A percentile compares a stretch with the other conserved stretches of the same genome.
Evolutionary conservation across 305 asterid species (phyloP).

Genomic region (Rubia tinctorum): DNA sequence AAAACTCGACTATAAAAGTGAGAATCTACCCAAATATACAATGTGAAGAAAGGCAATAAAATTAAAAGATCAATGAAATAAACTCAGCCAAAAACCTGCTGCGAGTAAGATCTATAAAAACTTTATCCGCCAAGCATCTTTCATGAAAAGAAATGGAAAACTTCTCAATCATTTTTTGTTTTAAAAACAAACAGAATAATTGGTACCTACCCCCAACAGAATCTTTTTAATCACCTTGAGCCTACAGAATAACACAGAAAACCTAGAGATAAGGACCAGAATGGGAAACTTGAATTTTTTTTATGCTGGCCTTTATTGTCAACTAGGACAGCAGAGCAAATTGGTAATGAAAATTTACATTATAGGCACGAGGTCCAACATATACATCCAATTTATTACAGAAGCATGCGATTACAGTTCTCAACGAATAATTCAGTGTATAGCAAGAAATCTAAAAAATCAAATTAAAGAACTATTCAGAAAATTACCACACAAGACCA

Average conservation of each 20-base stretch:
- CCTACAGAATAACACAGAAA: conserved; percentile 21
- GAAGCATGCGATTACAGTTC: neutral
- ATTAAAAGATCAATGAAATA: neutral
- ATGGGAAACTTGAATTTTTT: neutral
- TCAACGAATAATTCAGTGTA: neutral
- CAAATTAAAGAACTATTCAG: neutral
- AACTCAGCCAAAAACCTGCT: neutral
- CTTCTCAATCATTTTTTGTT: neutral
- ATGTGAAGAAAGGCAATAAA: neutral
- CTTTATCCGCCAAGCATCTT: neutral
- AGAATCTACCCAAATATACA: neutral
- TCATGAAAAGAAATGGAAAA: neutral
- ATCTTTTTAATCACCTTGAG: conserved; percentile 18
- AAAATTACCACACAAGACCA: conserved; percentile 49
- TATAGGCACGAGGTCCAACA: neutral
- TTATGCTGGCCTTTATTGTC: conserved; percentile 10
- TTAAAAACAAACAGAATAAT: neutral
- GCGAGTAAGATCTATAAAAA: neutral
- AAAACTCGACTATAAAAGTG: neutral
- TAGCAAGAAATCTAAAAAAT: neutral
- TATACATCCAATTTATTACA: neutral
- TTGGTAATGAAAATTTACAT: neutral
- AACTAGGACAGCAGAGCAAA: conserved; percentile 13
- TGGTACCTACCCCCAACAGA: conserved; percentile 11
- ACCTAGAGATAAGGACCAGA: conserved; percentile 17